Evolutionary conservation across 2,329 filamentous ascomycete genomes (phyloP).

Genomic region (Hymenotorrendiella dingleyae): DNA sequence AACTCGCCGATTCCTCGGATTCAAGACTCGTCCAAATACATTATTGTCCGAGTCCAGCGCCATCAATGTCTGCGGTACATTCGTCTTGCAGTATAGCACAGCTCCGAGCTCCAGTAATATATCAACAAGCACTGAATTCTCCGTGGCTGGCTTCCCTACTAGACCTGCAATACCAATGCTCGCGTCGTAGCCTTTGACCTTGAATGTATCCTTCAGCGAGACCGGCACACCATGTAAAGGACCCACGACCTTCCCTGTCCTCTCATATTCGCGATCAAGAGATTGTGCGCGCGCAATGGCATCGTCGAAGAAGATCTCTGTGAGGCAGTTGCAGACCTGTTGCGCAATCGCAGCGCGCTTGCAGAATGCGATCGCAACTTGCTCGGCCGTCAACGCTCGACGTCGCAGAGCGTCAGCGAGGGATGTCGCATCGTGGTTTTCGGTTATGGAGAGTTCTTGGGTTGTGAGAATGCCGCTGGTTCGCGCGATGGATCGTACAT

Average conservation of each 20-base stretch:
- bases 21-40: conserved; percentile 55
- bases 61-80: conserved; percentile 54
- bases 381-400: conserved; percentile 24
- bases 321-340: conserved; percentile 37
- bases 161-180: conserved; percentile 51
- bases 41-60: conserved; percentile 55
- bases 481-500: too few relatives aligned
- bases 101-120: conserved; percentile 55
- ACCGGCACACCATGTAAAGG: conserved; percentile 58
- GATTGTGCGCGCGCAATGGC: conserved; percentile 39
- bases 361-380: conserved; percentile 43
- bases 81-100: conserved; percentile 65
- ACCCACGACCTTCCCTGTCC: conserved; percentile 38
- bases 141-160: conserved; percentile 44
- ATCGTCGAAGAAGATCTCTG: conserved; percentile 44
- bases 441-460: conserved; percentile 28
- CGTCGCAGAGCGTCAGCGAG: conserved; percentile 19
- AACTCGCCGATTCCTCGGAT: conserved; percentile 51
- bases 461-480: too few relatives aligned
- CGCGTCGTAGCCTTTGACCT: conserved; percentile 45
- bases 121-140: conserved; percentile 52
- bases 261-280: conserved; percentile 40
- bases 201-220: conserved; percentile 55
- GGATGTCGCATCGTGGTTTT: conserved; percentile 25
- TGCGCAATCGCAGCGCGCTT: conserved; percentile 45